Conservation (phyloP, 306 rosid species). For the Gleditsia sinensis region DNA sequence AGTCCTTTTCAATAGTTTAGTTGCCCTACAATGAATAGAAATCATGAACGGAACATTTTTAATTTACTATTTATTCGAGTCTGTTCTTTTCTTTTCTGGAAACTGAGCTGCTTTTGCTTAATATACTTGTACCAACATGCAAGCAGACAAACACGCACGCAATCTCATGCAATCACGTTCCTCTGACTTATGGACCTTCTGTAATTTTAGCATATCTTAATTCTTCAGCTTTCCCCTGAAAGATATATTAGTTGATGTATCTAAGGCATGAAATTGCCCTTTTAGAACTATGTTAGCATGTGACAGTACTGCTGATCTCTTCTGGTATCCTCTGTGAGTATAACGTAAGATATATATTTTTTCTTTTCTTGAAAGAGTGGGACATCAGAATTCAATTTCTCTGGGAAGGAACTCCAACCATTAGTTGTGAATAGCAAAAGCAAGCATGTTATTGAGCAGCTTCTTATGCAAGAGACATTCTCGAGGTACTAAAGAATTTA, state of each 20-base stretch:
- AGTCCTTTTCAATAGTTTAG: background rate
- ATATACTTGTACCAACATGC: background rate
- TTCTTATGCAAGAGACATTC: slow-evolving; percentile 75
- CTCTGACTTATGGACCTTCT: background rate
- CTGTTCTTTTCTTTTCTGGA: background rate
- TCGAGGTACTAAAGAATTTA: too few relatives aligned
- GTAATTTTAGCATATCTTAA: background rate
- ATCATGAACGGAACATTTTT: background rate
- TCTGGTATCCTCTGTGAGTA: slow-evolving; percentile 5
- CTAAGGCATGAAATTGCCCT: background rate
- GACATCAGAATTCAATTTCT: slow-evolving; percentile 31
- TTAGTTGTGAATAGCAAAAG: slow-evolving; percentile 45
- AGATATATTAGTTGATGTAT: background rate
- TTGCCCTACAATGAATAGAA: background rate
- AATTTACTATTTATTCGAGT: background rate
- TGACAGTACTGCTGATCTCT: slow-evolving; percentile 20
- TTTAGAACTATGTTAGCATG: background rate
- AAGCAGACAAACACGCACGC: background rate
- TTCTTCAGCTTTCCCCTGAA: background rate
- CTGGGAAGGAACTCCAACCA: slow-evolving; percentile 48
- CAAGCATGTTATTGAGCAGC: slow-evolving; percentile 62
- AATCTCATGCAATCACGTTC: background rate
- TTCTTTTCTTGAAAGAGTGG: slow-evolving; percentile 49
- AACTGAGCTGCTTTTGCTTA: slow-evolving; percentile 6
- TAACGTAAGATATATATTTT: slow-evolving; percentile 16